Evolutionary conservation across 441 rosid species (phyloP).

Genomic region (Croton setiger): DNA sequence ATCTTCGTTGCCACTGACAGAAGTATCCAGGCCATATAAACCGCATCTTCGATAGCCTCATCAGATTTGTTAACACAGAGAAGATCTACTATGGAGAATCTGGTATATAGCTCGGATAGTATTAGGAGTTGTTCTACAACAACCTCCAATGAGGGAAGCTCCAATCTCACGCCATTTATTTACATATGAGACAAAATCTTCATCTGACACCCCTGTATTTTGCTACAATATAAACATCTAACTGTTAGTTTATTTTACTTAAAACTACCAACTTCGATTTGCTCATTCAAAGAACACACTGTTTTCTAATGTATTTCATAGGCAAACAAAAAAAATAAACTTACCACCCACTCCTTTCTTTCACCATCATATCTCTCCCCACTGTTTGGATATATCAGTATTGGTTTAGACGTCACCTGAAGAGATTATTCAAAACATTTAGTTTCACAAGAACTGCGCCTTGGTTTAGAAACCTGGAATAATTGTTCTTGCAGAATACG

Average conservation of each 20-base stretch:
- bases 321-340: conserved; percentile 22
- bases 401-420: conserved; percentile 79
- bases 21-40: background rate
- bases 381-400: conserved; percentile 81
- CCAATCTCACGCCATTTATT: conserved; percentile 70
- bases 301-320: background rate
- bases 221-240: conserved; percentile 44
- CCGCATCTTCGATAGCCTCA: background rate
- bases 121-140: conserved; percentile 83
- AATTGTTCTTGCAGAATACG: background rate
- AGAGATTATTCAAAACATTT: conserved; percentile 13
- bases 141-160: conserved; percentile 77
- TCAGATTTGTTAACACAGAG: background rate
- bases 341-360: conserved; percentile 81
- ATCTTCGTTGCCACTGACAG: background rate
- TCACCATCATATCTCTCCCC: conserved; percentile 78
- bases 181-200: conserved; percentile 69
- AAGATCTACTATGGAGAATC: conserved; percentile 35
- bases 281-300: background rate
- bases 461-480: too few species aligned
- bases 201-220: conserved; percentile 72
- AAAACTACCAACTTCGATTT: background rate
- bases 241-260: conserved; percentile 5
- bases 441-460: background rate
- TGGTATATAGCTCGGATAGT: conserved; percentile 62